Conservation (phyloP, 2,329 filamentous ascomycete genomes). For the Claviceps quebecensis region DNA sequence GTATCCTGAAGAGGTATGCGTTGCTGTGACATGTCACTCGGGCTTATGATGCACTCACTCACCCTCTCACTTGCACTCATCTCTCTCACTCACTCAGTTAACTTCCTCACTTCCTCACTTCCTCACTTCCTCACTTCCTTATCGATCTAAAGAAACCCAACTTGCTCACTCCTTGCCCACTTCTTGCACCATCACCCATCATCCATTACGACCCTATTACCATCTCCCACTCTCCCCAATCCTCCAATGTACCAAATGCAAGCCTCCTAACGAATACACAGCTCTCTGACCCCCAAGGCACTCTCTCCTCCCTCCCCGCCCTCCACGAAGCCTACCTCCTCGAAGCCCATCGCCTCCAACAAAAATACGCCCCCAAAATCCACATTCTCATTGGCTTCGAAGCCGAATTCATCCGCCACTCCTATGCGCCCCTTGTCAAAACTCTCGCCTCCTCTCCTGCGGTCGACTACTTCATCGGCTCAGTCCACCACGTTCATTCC, state of each 20-base stretch:
- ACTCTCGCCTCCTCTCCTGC: slow-evolving; percentile 45
- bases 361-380: slow-evolving; percentile 56
- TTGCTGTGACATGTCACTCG: background rate
- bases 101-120: too few species aligned
- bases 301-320: slow-evolving; percentile 33
- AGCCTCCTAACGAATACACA: slow-evolving; percentile 9
- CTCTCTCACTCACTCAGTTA: background rate
- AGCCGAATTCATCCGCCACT: slow-evolving; percentile 75
- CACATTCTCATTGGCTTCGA: slow-evolving; percentile 82
- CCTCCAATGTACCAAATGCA: background rate
- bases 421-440: slow-evolving; percentile 41
- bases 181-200: too few species aligned
- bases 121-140: too few species aligned
- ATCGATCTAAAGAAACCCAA: too few species aligned
- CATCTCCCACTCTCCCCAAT: background rate
- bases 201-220: too few species aligned
- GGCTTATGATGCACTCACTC: background rate
- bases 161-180: too few species aligned
- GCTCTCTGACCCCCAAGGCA: slow-evolving; percentile 34
- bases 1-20: slow-evolving; percentile 74
- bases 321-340: slow-evolving; percentile 58
- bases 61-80: background rate
- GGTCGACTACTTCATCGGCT: slow-evolving; percentile 86
- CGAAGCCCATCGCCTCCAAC: slow-evolving; percentile 61
- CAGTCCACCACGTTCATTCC: slow-evolving; percentile 76